Conservation (phyloP, 2,329 filamentous ascomycete species). For the Elsinoe batatas region DNA sequence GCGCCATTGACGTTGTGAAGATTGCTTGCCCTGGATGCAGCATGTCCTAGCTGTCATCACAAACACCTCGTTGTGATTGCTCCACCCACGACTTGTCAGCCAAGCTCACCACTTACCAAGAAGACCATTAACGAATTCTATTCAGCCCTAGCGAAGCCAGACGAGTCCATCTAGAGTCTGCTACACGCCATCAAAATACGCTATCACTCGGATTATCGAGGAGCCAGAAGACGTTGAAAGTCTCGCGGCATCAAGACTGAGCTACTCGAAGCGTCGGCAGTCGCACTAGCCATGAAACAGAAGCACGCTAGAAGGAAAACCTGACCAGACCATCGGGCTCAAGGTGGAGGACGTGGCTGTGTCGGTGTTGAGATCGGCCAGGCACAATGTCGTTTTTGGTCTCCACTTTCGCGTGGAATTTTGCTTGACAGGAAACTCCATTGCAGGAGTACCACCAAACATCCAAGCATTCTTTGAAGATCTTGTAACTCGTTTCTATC, state of each 20-base stretch:
- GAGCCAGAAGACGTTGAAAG: background rate
- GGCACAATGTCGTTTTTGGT: background rate
- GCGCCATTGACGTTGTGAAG: too few species aligned
- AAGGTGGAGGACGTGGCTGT: too few species aligned
- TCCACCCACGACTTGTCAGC: too few species aligned
- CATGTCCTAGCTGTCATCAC: too few species aligned
- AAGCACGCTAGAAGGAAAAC: slow-evolving; percentile 8
- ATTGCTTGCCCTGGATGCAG: too few species aligned
- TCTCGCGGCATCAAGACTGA: background rate
- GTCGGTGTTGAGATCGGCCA: background rate
- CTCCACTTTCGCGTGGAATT: background rate
- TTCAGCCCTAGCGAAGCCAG: background rate
- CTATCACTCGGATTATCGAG: background rate
- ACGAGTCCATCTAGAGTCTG: background rate
- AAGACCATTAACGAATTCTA: background rate
- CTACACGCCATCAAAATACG: background rate
- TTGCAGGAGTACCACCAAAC: background rate
- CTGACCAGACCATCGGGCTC: background rate
- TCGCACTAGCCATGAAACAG: background rate
- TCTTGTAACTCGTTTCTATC: background rate
- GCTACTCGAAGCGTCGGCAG: background rate
- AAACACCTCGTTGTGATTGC: too few species aligned
- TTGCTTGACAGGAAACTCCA: background rate
- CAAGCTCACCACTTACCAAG: background rate
- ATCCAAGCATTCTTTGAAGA: background rate